These are phyloP conservation scores for Hypoxylon fuscum DNA, from an alignment of 495 filamentous ascomycete genomes.

Conservation along the genomic window DNA sequence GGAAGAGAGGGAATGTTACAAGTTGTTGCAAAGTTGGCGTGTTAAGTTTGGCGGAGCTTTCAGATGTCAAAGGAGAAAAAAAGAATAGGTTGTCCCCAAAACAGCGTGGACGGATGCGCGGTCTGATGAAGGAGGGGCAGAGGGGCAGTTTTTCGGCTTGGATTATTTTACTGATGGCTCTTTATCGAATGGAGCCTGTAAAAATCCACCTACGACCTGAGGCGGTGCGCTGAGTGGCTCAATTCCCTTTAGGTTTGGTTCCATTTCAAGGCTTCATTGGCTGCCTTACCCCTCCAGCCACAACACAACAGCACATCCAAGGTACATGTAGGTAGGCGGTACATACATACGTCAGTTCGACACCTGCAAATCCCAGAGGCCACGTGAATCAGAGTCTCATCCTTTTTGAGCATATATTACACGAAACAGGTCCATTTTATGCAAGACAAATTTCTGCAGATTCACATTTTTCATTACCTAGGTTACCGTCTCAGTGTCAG, in stretches of 20 bases:
- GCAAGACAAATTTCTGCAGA: slow-evolving; percentile 21
- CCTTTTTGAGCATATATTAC: slow-evolving; percentile 14
- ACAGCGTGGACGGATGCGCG: slow-evolving; percentile 26
- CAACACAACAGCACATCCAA: slow-evolving; percentile 15
- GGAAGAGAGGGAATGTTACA: slow-evolving; percentile 7
- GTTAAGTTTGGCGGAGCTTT: slow-evolving; percentile 27
- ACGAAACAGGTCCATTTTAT: slow-evolving; percentile 28
- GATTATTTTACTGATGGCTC: slow-evolving; percentile 25
- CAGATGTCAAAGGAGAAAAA: slow-evolving; percentile 34
- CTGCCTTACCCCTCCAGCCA: slow-evolving; percentile 19
- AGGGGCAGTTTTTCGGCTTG: slow-evolving; percentile 24
- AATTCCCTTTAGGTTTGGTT: too few species aligned
- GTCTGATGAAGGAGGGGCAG: slow-evolving; percentile 43
- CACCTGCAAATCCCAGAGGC: background rate
- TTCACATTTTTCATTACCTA: background rate
- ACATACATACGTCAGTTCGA: too few species aligned
- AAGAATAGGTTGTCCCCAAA: slow-evolving; percentile 18
- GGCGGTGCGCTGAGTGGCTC: slow-evolving; percentile 24
- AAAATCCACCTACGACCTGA: slow-evolving; percentile 10
- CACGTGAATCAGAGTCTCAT: slow-evolving; percentile 8
- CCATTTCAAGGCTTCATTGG: too few species aligned
- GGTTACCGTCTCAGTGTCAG: slow-evolving; percentile 10
- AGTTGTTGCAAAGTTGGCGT: slow-evolving; percentile 20
- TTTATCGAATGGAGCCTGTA: background rate
- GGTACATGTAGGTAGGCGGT: slow-evolving; percentile 3